These are phyloP conservation scores for Hsuehochloa calcarea DNA, from an alignment of 176 grass and related monocot genomes.

Conservation along the genomic window DNA sequence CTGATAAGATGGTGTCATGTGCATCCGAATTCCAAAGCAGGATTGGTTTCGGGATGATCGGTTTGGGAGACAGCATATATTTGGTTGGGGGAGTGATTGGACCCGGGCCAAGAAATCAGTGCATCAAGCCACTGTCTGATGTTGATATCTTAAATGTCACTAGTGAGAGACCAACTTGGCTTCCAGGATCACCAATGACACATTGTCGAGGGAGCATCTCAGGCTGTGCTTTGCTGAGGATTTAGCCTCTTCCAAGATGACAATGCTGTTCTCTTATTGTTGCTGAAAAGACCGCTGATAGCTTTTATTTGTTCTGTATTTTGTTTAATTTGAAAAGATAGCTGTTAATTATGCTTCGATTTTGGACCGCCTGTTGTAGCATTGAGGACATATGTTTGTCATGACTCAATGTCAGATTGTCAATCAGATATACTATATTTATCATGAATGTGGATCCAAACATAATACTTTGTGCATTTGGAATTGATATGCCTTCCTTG, in stretches of 20 bases:
- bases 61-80: constrained; percentile 73
- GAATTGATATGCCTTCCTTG: background rate
- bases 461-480: background rate
- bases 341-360: constrained; percentile 26
- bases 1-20: constrained; percentile 82
- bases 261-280: background rate
- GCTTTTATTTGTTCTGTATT: constrained; percentile 21
- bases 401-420: constrained; percentile 16
- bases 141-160: constrained; percentile 83
- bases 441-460: constrained; percentile 13
- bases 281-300: constrained; percentile 20
- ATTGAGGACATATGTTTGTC: constrained; percentile 6
- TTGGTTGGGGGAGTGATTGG: constrained; percentile 90
- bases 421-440: constrained; percentile 23
- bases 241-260: constrained; percentile 42
- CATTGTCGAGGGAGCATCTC: constrained; percentile 76
- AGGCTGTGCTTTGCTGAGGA: constrained; percentile 81
- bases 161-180: constrained; percentile 82
- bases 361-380: constrained; percentile 19
- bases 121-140: constrained; percentile 82
- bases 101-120: constrained; percentile 90
- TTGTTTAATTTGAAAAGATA: constrained; percentile 30
- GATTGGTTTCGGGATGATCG: constrained; percentile 90
- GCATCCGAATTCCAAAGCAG: constrained; percentile 90
- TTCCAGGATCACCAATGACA: constrained; percentile 75